Evolutionary conservation across 1,284 basidiomycete species (phyloP).

Genomic region (Psilocybe mexicana): DNA sequence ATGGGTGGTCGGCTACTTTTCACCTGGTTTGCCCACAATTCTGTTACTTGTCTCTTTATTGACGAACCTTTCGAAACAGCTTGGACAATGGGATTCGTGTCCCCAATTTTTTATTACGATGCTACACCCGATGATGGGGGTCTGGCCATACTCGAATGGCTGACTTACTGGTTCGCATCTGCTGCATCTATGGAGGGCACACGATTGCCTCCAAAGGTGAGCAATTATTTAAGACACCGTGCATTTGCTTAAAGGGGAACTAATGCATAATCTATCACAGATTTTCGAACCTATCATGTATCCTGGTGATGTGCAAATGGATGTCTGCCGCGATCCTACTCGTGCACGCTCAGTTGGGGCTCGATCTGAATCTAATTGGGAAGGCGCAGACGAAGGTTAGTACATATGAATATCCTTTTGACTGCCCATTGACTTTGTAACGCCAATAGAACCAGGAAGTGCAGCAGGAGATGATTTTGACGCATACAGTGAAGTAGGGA

Average conservation of each 20-base stretch:
- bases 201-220: slow-evolving; percentile 43
- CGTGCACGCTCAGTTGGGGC: slow-evolving; percentile 23
- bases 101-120: slow-evolving; percentile 42
- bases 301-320: slow-evolving; percentile 13
- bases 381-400: slow-evolving; percentile 23
- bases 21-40: slow-evolving; percentile 43
- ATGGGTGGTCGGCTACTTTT: slow-evolving; percentile 75
- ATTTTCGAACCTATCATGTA: slow-evolving; percentile 39
- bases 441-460: background rate
- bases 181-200: slow-evolving; percentile 43
- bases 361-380: slow-evolving; percentile 51
- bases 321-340: background rate
- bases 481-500: background rate
- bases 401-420: background rate
- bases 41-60: background rate
- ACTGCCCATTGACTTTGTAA: background rate
- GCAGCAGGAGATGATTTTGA: background rate
- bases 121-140: slow-evolving; percentile 15
- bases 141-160: slow-evolving; percentile 49
- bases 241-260: too few relatives aligned
- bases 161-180: slow-evolving; percentile 55
- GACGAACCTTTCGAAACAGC: slow-evolving; percentile 36
- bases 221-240: slow-evolving; percentile 19
- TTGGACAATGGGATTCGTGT: slow-evolving; percentile 53
- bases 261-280: background rate